Evolutionary conservation across 805 yeast genomes (phyloP), one percentile per base, ranked within the genome.

Genomic region (Wickerhamiella qilinensis): DNA sequence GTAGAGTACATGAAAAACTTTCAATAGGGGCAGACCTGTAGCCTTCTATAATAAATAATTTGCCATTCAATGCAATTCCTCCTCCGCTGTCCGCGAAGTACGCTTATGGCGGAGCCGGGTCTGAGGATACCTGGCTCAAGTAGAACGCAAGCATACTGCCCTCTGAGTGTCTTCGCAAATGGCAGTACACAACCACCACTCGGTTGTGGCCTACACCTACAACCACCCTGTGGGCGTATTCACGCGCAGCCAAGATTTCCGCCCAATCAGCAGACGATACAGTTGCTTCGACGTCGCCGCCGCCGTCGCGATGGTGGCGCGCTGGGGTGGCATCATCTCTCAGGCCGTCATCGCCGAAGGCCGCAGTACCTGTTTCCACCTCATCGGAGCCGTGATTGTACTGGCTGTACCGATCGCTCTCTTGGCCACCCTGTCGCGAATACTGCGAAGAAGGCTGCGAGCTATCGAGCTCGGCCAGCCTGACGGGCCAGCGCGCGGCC

Each of bases 1-100:
- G 40, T 35, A 3, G 31, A 37, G 36, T 25, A 46, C 34, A 38
- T 50, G 34, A 25, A 24, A 16, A 20, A 27, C 9, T 50, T 50
- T 25, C n/a, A 40, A 14, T 39, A 37, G 35, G 2, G 12, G 17
- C 25, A 19, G 7, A n/a, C 8, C 28, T 19, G 14, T 15, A 8
- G 17, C 12, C 18, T 20, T 19, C 21, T 6, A 32, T 20, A 33
- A 21, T 21, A 14, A 12, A 22, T 21, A n/a, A n/a, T n/a, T n/a
- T n/a, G n/a, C n/a, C n/a, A n/a, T n/a, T n/a, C 8, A 30, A 15
- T n/a, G n/a, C n/a, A n/a, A n/a, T n/a, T n/a, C n/a, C n/a, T n/a
- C n/a, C n/a, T n/a, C n/a, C n/a, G n/a, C n/a, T n/a, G n/a, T n/a
- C n/a, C n/a, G n/a, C n/a, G n/a, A n/a, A n/a, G 6, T 7, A 22